phyloP scores from a whole-genome alignment of 176 grass and related monocot species.

The maize (Zea mays) region Zm-B73-REFERENCE-NAM-5.0 NC_050098.1:163844001-163844500 shows the following conservation, averaged over 20 bases:
- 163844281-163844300: not conserved
- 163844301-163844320: not conserved
- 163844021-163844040: conserved; percentile 23
- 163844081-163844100: conserved; percentile 47
- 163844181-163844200: conserved; percentile 11
- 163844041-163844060: conserved; percentile 35
- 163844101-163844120: conserved; percentile 30
- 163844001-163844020: conserved; percentile 26
- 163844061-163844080: conserved; percentile 24
- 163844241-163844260: conserved; percentile 2
- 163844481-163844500: too few species aligned
- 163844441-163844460: too few species aligned
- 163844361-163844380: not conserved
- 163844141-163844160: conserved; percentile 29
- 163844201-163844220: conserved; percentile 8
- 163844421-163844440: not conserved
- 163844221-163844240: conserved; percentile 14
- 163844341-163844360: not conserved
- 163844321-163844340: not conserved
- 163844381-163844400: not conserved
- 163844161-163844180: conserved; percentile 1
- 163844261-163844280: not conserved
- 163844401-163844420: not conserved
- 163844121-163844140: not conserved
- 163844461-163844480: too few species aligned